These are phyloP conservation scores for Phialocephala sp. DNA, from an alignment of 2,329 filamentous ascomycete species.

Conservation along the genomic window DNA sequence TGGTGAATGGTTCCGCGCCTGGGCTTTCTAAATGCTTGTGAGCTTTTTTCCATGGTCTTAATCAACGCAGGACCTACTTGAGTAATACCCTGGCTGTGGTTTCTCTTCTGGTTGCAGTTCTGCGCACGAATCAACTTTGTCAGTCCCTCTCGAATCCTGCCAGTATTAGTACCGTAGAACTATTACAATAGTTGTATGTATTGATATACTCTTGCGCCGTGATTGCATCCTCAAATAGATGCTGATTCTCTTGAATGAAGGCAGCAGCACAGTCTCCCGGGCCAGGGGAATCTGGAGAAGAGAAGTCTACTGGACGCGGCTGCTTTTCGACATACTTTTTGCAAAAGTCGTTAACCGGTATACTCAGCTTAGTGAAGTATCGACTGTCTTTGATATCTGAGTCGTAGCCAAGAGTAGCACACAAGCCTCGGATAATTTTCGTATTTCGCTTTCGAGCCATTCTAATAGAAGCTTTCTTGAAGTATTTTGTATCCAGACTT, in stretches of 20 bases:
- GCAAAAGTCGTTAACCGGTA: background rate
- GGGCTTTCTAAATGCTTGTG: background rate
- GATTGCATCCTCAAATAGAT: background rate
- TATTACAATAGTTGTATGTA: background rate
- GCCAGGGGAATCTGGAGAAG: background rate
- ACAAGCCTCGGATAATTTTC: background rate
- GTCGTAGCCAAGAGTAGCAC: background rate
- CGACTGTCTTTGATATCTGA: background rate
- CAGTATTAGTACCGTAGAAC: background rate
- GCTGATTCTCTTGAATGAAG: background rate
- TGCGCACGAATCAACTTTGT: background rate
- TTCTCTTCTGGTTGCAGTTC: background rate
- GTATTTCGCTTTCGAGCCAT: background rate
- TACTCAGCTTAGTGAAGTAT: background rate
- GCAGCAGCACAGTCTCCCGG: background rate
- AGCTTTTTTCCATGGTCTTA: background rate
- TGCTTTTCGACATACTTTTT: background rate
- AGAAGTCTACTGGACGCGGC: background rate
- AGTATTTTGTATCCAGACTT: too few species aligned
- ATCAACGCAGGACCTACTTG: background rate
- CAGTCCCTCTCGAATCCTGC: background rate
- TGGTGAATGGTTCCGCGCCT: too few species aligned
- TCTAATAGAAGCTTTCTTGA: background rate
- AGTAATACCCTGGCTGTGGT: background rate
- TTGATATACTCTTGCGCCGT: background rate